These are phyloP conservation scores for Trichoderma hamatum DNA, from an alignment of 2,329 filamentous ascomycete genomes.

Conservation along the genomic window DNA sequence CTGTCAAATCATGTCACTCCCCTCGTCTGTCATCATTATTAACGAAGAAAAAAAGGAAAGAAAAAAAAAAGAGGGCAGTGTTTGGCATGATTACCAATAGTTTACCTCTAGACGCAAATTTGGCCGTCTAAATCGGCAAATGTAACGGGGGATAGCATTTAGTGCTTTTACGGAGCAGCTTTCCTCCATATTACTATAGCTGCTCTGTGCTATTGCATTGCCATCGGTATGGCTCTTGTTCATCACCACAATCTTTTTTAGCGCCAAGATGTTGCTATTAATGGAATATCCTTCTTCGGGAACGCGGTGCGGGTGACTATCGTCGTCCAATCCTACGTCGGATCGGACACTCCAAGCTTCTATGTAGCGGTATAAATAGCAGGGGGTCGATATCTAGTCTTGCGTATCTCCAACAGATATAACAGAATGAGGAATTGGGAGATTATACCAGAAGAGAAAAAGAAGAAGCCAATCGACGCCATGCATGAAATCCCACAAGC, in stretches of 20 bases:
- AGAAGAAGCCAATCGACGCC: not conserved
- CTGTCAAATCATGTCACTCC: not conserved
- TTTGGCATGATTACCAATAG: conserved; percentile 15
- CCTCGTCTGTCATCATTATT: not conserved
- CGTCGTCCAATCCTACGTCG: not conserved
- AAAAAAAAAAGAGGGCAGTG: not conserved
- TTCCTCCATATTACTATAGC: not conserved
- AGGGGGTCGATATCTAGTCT: not conserved
- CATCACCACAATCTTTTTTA: not conserved
- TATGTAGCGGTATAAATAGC: not conserved
- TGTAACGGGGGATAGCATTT: not conserved
- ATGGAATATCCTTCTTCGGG: not conserved
- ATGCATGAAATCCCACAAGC: not conserved
- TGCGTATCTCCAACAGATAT: not conserved
- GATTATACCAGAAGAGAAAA: not conserved
- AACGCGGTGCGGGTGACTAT: not conserved
- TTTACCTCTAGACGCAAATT: not conserved
- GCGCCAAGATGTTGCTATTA: not conserved
- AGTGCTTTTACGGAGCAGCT: not conserved
- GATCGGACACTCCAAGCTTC: not conserved
- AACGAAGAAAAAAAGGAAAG: not conserved
- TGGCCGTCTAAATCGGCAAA: not conserved
- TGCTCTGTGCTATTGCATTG: not conserved
- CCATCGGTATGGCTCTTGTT: not conserved
- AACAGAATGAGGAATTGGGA: not conserved